A percentile compares a stretch with the other conserved stretches of the same genome.
phyloP scores from a whole-genome alignment of 257 asterid species.

The Solanum chilense region DNA sequence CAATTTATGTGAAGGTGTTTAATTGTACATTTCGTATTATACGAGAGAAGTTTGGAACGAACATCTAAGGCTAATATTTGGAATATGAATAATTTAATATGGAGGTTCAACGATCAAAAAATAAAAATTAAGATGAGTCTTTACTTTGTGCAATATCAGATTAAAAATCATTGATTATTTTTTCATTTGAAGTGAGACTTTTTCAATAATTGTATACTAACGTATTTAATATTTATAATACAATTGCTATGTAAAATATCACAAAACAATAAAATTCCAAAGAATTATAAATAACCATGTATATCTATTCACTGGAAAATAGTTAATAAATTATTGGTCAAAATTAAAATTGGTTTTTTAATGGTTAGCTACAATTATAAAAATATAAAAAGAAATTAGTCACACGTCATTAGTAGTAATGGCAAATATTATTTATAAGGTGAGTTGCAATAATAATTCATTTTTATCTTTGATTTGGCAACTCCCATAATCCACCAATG shows the following conservation, averaged over 20 bases:
- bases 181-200: neutral
- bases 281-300: neutral
- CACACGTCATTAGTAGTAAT: neutral
- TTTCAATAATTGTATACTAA: neutral
- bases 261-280: neutral
- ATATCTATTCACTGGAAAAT: neutral
- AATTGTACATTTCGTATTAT: neutral
- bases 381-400: neutral
- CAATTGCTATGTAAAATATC: neutral
- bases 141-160: too few relatives aligned
- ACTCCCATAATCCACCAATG: neutral
- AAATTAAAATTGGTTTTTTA: constrained; percentile 4
- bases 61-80: too few relatives aligned
- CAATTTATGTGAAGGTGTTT: neutral
- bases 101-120: neutral
- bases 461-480: neutral
- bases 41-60: neutral
- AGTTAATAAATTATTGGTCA: neutral
- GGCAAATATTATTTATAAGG: neutral
- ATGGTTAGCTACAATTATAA: neutral
- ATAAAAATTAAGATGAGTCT: neutral
- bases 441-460: neutral
- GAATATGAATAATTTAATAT: neutral
- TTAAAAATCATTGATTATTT: too few relatives aligned
- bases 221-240: neutral